These are phyloP conservation scores for Mucor irregularis DNA, from an alignment of 371 early-diverging fungal species.

Conservation along the genomic window DNA sequence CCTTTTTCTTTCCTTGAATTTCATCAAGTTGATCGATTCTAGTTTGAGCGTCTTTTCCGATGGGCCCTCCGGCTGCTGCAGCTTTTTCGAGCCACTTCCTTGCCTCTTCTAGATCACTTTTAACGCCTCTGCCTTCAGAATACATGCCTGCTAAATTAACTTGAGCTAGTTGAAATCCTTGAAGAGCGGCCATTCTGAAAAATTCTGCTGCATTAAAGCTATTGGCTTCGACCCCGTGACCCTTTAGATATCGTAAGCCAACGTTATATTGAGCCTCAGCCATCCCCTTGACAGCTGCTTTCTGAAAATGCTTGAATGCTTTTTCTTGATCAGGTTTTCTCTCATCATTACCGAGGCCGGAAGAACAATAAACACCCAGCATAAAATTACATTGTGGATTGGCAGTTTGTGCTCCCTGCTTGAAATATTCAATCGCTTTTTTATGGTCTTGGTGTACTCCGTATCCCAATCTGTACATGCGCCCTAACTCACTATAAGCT, in stretches of 20 bases:
- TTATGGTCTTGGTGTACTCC: slow-evolving; percentile 49
- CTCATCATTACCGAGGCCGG: slow-evolving; percentile 20
- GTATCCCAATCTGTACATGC: slow-evolving; percentile 50
- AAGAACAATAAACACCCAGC: slow-evolving; percentile 48
- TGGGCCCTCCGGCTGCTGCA: slow-evolving; percentile 32
- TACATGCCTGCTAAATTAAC: slow-evolving; percentile 50
- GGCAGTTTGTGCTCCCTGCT: slow-evolving; percentile 37
- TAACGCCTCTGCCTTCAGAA: slow-evolving; percentile 45
- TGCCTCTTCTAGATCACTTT: slow-evolving; percentile 34
- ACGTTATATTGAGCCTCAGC: slow-evolving; percentile 56
- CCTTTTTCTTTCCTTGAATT: slow-evolving; percentile 20
- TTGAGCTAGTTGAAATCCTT: slow-evolving; percentile 48
- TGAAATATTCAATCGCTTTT: slow-evolving; percentile 44
- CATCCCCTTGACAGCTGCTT: slow-evolving; percentile 49
- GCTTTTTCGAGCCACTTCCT: slow-evolving; percentile 33
- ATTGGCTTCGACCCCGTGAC: slow-evolving; percentile 42
- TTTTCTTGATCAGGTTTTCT: slow-evolving; percentile 39
- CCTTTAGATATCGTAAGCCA: slow-evolving; percentile 39
- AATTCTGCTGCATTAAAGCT: slow-evolving; percentile 48
- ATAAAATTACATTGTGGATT: slow-evolving; percentile 48
- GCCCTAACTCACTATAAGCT: slow-evolving; percentile 46
- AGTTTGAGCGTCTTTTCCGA: slow-evolving; percentile 49
- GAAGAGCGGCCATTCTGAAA: slow-evolving; percentile 47
- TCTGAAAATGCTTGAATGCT: slow-evolving; percentile 52
- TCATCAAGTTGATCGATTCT: slow-evolving; percentile 30